Evolutionary conservation across 2,329 filamentous ascomycete genomes (phyloP), one percentile per base, ranked within the genome.

Genomic region (Calonectria pauciramosa): DNA sequence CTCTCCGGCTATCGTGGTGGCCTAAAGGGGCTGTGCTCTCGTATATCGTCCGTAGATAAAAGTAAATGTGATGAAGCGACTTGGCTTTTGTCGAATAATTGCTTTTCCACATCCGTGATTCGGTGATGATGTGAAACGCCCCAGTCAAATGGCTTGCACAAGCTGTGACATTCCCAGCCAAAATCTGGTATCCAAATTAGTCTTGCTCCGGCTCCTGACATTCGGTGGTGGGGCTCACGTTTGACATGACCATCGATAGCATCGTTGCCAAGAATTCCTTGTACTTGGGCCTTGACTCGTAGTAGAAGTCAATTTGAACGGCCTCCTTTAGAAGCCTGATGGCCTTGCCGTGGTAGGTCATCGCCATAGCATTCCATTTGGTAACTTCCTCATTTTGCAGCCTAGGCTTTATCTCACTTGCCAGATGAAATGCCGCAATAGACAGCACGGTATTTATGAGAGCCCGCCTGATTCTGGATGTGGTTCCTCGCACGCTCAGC

Each of bases 261-360:
- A 81, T 81, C 2, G 80, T 81, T 0, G 80, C 80, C 1, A 82
- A 65, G 16, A 80, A 79, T 18, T 80, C 80, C n/a, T 82, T 82
- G 32, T 82, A 82, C 34, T 79, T 81, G 6, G 80, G 79, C n/a
- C 32, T 59, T 6, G 64, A 65, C 1, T 65, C 23, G 0, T 70
- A 41, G n/a, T 76, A 70, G 0, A 79, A 54, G 47, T 78, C 75
- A 16, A 65, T 68, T 51, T 79, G 73, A 0, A 82, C 78, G 1
- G 76, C 72, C 6, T 79, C 49, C 18, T 81, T 81, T 4, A 82
- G 60, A 1, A 80, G 54, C 14, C 69, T 63, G 13, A 80, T 79
- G 0, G 79, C 79, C 11, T 75, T 72, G 8, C 72, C 68, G 0
- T 68, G 71, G 44, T 74, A 47, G 3, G 68, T 16, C 52, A 71